Base-by-base conservation (phyloP, 805 yeast genomes). In the Metschnikowia hibisci region DNA sequence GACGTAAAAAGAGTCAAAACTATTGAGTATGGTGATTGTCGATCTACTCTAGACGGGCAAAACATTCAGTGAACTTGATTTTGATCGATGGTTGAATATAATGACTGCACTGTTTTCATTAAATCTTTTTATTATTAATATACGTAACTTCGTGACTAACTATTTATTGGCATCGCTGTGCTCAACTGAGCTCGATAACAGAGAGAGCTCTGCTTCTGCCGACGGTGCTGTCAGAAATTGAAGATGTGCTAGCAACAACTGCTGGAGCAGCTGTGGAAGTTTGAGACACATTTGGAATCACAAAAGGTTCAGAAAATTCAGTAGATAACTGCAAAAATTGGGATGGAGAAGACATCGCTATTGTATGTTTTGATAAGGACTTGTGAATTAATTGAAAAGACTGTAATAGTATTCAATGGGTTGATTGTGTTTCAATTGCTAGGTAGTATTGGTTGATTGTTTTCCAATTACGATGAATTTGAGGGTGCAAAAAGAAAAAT, bases 251-350 rank as follows among this genome's bases (percentile, higher is more conserved):
- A 32, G 46, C 39, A 11, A 61, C 52, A 6, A 26, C 39, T 11
- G 46, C 39, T 3, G 36, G 23, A 16, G 54, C 41, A 29, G 43
- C 32, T 14, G 70, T 66, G 12, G 69, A 71, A 7, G 71, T 72
- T 28, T 87, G 87, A 1, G 87, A 80, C 35, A 81, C 72, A 47
- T 76, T 64, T 55, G 82, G 81, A 55, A 82, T 81, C 42, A 82
- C 73, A 55, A 81, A 82, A 52, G 89, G 87, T 61, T 76, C 70
- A 45, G 77, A 71, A 39, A 73, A 63, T 48, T 78, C 80, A 41
- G 79, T 72, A 31, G 82, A 71, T 60, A 82, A 71, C 36, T 73
- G 69, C 61, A 82, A 69, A 62, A 77, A 81, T 51, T 67, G 50
- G 65, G 42, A 26, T 10, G 43, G 44, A n/a, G 50, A 35, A 32